A percentile compares a stretch with the other conserved stretches of the same genome.
Conservation (phyloP, 202 grass and related monocot species). For the Elaeis oleifera region DNA sequence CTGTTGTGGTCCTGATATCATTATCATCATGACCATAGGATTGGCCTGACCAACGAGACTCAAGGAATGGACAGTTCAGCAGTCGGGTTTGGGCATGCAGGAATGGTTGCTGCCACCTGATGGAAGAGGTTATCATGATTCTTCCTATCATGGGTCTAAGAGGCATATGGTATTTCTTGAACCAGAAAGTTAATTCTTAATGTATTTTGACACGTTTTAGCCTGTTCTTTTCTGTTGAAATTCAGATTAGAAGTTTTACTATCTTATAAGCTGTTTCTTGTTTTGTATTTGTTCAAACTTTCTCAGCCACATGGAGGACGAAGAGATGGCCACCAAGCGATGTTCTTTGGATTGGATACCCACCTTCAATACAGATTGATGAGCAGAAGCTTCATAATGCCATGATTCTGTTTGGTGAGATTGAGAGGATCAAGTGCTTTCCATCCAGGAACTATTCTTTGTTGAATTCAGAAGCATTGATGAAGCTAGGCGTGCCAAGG, state of each 20-base stretch:
- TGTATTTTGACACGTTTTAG: no score
- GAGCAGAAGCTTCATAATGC: constrained; percentile 60
- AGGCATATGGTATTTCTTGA: constrained; percentile 30
- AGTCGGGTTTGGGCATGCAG: constrained; percentile 22
- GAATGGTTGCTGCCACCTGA: constrained; percentile 5
- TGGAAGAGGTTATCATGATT: constrained; percentile 40
- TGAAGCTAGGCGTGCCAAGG: constrained; percentile 77
- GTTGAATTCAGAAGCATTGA: constrained; percentile 70
- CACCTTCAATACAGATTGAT: constrained; percentile 51
- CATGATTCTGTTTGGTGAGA: constrained; percentile 80
- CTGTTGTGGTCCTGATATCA: constrained; percentile 1
- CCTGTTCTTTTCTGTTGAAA: no score
- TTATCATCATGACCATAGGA: constrained; percentile 39
- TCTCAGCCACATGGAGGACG: constrained; percentile 39
- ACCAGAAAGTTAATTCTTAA: background rate
- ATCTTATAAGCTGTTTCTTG: constrained; percentile 1
- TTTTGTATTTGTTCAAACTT: constrained; percentile 26
- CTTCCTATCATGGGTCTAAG: constrained; percentile 26
- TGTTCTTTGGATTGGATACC: constrained; percentile 87
- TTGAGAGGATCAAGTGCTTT: constrained; percentile 65
- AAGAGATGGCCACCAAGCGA: constrained; percentile 49
- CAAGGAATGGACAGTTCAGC: constrained; percentile 22
- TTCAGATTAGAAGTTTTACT: no score
- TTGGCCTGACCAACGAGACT: constrained; percentile 23
- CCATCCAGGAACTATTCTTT: constrained; percentile 67